These are phyloP conservation scores for Pichia sp. DNA, from an alignment of 1,139 yeast species.

Conservation along the genomic window DNA sequence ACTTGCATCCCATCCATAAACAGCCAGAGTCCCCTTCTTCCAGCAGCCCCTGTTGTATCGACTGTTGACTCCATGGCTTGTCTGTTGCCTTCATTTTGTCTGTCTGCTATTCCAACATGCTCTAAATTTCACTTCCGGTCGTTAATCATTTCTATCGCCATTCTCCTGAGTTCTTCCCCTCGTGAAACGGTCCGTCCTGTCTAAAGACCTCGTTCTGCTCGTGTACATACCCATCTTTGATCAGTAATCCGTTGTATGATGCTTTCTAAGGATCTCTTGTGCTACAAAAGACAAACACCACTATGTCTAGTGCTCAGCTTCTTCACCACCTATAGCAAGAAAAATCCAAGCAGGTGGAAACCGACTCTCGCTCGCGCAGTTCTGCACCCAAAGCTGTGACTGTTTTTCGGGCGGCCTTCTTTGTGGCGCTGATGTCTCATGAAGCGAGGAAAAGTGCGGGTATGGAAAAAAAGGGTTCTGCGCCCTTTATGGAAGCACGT, in stretches of 20 bases:
- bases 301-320: background rate
- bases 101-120: background rate
- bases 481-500: background rate
- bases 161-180: background rate
- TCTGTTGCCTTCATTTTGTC: background rate
- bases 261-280: background rate
- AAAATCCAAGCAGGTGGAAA: background rate
- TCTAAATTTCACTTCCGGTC: background rate
- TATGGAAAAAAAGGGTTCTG: background rate
- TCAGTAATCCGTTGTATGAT: slow-evolving; percentile 3
- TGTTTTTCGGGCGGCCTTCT: background rate
- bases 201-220: background rate
- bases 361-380: background rate
- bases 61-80: background rate
- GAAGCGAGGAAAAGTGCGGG: too few relatives aligned
- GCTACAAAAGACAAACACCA: background rate
- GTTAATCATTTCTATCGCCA: background rate
- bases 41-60: too few relatives aligned
- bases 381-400: background rate
- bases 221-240: slow-evolving; percentile 18
- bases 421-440: too few relatives aligned
- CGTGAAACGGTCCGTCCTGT: background rate
- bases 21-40: too few relatives aligned
- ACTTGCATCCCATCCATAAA: too few relatives aligned
- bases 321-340: background rate